Base-by-base conservation (phyloP, 179 eudicot species). In the Beta lomatogona region DNA sequence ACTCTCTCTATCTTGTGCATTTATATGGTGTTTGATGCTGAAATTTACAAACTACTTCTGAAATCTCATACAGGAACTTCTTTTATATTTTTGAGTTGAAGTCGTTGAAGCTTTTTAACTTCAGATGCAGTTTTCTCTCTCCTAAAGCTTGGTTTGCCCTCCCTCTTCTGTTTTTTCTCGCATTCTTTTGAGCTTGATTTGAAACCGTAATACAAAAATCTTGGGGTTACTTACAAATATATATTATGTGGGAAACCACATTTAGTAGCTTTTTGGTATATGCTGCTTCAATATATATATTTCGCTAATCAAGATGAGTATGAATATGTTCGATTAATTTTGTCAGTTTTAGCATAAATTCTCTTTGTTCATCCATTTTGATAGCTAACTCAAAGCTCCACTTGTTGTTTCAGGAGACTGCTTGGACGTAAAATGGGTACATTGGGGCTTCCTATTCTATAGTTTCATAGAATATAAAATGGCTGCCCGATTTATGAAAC, bases 401-500 rank as follows among this genome's bases (percentile, higher is more conserved):
- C 14, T 71, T 71, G 28, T 15, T 71, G 31, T 8, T 71, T 71
- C 57, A 48, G 36, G 55, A 71, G 14, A 19, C 19, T 48, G 16
- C 54, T 71, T 12, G 57, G 31, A 46, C 48, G 8, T 71, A 71
- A 14, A 58, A 71, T 71, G 54, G 9, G 9, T n/a, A 71, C 45
- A 25, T 48, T n/a, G 31, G 55, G 46, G 3, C 15, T 66, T 36
- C 16, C 19, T 66, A 41, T 10, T 50, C n/a, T 12, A 71, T 71
- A 71, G 31, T 50, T 7, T 68, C n/a, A 14, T 3, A 61, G 28
- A 72, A 9, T 76, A 9, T 15, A 55, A 73, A 14, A 83, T 83
- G 85, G 50, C 71, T 57, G 70, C 74, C 41, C 60, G 18, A 41
- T 13, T 68, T 2, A 41, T 81, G 71, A 81, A 50, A 68, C 7